Conservation (phyloP, 228 moss, liverwort and hornwort species). For the Sphagnum fallax region DNA sequence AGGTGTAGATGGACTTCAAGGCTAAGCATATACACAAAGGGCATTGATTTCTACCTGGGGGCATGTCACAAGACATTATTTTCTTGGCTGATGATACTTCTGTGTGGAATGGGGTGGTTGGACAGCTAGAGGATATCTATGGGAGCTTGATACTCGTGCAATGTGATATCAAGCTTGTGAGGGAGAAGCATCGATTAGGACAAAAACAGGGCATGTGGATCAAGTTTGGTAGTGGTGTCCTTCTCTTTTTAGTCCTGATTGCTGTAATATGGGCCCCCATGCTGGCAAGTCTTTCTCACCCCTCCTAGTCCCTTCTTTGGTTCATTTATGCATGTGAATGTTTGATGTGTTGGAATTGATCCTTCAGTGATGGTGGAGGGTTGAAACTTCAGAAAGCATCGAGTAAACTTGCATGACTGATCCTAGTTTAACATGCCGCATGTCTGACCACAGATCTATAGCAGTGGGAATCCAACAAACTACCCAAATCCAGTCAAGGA, state of each 20-base stretch:
- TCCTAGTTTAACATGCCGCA: no score
- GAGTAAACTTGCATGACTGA: no score
- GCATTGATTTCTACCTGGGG: not conserved
- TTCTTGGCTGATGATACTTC: not conserved
- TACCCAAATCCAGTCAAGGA: slow-evolving; percentile 66
- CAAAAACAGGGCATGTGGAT: slow-evolving; percentile 84
- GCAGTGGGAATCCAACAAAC: slow-evolving; percentile 93
- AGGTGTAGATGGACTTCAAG: not conserved
- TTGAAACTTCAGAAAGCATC: no score
- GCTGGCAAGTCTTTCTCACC: slow-evolving; percentile 45
- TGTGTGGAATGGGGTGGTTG: not conserved
- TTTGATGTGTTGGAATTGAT: no score
- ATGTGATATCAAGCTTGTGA: slow-evolving; percentile 80
- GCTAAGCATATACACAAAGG: not conserved
- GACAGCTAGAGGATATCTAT: slow-evolving; percentile 96
- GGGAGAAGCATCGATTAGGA: slow-evolving; percentile 77
- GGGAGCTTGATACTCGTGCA: slow-evolving; percentile 87
- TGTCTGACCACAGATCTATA: slow-evolving; percentile 50
- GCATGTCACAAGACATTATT: not conserved
- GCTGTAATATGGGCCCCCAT: slow-evolving; percentile 98
- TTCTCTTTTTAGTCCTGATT: slow-evolving; percentile 68
- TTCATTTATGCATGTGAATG: no score
- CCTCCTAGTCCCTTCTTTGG: no score
- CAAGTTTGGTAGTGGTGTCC: slow-evolving; percentile 83
- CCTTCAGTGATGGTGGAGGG: no score